Conservation (phyloP, 2,329 filamentous ascomycete species). For the Phoma herbarum region DNA sequence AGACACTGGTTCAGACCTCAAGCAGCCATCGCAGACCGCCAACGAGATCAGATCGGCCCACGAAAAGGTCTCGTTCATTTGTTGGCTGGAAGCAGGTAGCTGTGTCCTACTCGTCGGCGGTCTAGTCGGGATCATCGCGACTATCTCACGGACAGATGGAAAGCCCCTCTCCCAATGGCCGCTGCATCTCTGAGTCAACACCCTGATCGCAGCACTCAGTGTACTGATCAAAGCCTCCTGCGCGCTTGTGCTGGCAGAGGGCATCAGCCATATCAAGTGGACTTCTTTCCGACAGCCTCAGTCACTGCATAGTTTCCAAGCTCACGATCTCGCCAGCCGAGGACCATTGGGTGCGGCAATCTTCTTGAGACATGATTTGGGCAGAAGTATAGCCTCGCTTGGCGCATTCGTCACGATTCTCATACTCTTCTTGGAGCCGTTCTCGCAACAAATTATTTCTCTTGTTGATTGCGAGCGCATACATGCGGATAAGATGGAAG, state of each 20-base stretch:
- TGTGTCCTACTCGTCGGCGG: conserved; percentile 13
- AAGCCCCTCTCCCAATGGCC: conserved; percentile 31
- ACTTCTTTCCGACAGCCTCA: conserved; percentile 8
- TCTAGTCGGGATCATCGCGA: conserved; percentile 23
- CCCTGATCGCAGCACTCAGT: conserved; percentile 32
- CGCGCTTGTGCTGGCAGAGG: conserved; percentile 22
- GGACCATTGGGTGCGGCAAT: conserved; percentile 17
- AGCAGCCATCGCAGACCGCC: background rate
- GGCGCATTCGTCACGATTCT: conserved; percentile 6
- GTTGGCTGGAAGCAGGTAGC: conserved; percentile 23
- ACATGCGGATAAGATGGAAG: background rate
- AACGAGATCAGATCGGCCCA: background rate
- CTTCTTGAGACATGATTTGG: conserved; percentile 6
- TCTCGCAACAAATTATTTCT: conserved; percentile 20
- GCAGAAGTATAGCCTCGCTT: conserved; percentile 7
- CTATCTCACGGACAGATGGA: conserved; percentile 5
- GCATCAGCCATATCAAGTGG: conserved; percentile 29
- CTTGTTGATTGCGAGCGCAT: conserved; percentile 10
- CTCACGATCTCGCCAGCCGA: conserved; percentile 19
- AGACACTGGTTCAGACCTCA: background rate
- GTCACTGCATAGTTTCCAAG: conserved; percentile 6
- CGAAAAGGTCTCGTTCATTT: conserved; percentile 6
- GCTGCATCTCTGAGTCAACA: conserved; percentile 34
- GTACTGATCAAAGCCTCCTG: conserved; percentile 21
- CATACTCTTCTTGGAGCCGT: conserved; percentile 16